Evolutionary conservation across 1,139 yeast species (phyloP).

Genomic region (Suhomyces atakaporum): DNA sequence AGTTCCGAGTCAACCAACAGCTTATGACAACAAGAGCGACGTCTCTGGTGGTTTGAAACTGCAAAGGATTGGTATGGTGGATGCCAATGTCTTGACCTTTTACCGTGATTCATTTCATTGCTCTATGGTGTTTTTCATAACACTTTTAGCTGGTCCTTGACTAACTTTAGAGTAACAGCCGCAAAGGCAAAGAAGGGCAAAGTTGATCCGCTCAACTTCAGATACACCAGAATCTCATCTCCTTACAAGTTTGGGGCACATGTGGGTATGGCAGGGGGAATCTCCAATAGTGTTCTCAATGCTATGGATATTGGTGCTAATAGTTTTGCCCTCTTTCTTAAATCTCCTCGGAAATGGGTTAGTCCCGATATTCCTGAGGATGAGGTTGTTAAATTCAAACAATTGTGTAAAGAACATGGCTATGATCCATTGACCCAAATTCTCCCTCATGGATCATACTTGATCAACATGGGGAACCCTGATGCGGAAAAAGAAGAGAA

Average conservation of each 20-base stretch:
- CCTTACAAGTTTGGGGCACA: conserved; percentile 76
- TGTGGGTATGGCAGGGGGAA: conserved; percentile 71
- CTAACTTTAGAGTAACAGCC: too few species aligned
- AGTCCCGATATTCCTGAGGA: conserved; percentile 71
- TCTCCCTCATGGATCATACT: conserved; percentile 92
- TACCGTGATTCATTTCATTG: too few species aligned
- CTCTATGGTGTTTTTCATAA: too few species aligned
- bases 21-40: too few species aligned
- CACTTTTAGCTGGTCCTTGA: too few species aligned
- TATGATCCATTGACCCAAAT: conserved; percentile 77
- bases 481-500: conserved; percentile 76
- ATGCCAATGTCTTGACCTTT: too few species aligned
- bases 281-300: conserved; percentile 73
- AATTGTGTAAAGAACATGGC: conserved; percentile 58
- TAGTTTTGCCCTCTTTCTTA: conserved; percentile 86
- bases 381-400: conserved; percentile 67
- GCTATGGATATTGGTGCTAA: conserved; percentile 79
- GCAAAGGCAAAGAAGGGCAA: conserved; percentile 8
- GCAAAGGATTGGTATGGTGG: too few species aligned
- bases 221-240: conserved; percentile 21
- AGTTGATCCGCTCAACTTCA: conserved; percentile 12
- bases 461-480: conserved; percentile 90
- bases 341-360: conserved; percentile 89
- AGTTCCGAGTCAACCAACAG: too few species aligned
- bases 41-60: too few species aligned